Base-by-base conservation (phyloP, 257 asterid genomes). In the Eustoma russellianum region DNA sequence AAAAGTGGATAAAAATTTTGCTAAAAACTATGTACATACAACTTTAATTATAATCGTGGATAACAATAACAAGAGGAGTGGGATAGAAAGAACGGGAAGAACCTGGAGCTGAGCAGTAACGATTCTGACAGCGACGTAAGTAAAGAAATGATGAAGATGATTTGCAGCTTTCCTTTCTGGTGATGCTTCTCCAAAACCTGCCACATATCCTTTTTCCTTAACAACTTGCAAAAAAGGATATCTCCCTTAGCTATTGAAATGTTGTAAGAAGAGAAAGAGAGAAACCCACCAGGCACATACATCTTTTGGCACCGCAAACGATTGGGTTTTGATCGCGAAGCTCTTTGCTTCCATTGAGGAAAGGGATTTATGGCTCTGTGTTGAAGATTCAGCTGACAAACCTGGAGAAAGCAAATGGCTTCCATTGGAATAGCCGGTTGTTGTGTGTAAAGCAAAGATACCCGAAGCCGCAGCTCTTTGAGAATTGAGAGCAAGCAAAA, bases 161-260 rank as follows among this genome's bases (percentile, higher is more conserved):
- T 73, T 83, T 2, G 94, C 92, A 46, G 92, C 92, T 58, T 82
- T 88, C 34, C 77, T 74, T 74, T 88, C 97, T 5, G 95, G 97
- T 0, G 97, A 88, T 17, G 85, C 86, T 74, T 80, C 95, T 53
- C 92, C 97, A 54, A 85, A 85, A 33, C 97, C 95, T 88, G 73
- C 56, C 33, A 18, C 51, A 30, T 34, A 14, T 50, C 17, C 17
- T 56, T 54, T 11, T 46, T 8, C 5, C 13, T 44, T 1, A 15
- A 12, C 47, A 44, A n/a, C n/a, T n/a, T n/a, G n/a, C n/a, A n/a
- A n/a, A n/a, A n/a, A n/a, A n/a, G n/a, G 30, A 24, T 24, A 24
- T 24, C 2, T 24, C 30, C 30, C 30, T 24, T 24, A 24, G 30
- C 30, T 24, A 24, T 24, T 24, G 30, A 24, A 1, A 24, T 24